phyloP scores from a whole-genome alignment of 192 early-diverging fungal genomes.

The Coemansia sp. region DNA sequence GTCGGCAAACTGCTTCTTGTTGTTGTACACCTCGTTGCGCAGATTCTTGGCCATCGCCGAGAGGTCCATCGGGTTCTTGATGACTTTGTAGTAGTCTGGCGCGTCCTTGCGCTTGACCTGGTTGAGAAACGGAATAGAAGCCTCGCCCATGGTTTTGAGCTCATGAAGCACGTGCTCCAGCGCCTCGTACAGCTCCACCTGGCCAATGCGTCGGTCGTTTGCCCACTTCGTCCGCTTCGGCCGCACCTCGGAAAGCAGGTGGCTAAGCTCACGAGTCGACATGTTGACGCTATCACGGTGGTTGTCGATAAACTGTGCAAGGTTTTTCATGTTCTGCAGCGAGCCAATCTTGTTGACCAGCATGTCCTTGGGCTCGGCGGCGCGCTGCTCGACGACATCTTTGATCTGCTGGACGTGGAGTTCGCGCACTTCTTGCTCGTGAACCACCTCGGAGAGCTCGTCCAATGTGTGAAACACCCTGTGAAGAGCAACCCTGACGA shows the following conservation, averaged over 20 bases:
- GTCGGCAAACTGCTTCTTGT: conserved; percentile 82
- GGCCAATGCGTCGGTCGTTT: conserved; percentile 77
- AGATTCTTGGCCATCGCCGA: conserved; percentile 87
- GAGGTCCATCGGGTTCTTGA: conserved; percentile 95
- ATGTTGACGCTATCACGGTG: conserved; percentile 61
- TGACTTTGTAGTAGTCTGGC: conserved; percentile 92
- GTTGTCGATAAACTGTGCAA: conserved; percentile 71
- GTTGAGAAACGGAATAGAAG: conserved; percentile 78
- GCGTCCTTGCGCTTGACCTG: conserved; percentile 87
- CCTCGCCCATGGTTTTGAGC: conserved; percentile 77
- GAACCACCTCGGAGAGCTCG: conserved; percentile 30
- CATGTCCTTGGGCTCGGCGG: conserved; percentile 46
- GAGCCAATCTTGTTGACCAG: conserved; percentile 42
- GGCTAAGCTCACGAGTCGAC: conserved; percentile 67
- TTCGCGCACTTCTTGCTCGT: conserved; percentile 31
- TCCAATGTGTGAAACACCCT: conserved; percentile 46
- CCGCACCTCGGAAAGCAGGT: conserved; percentile 71
- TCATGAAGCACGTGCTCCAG: conserved; percentile 80
- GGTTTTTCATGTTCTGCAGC: conserved; percentile 57
- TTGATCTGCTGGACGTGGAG: conserved; percentile 19
- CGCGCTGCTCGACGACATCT: conserved; percentile 20
- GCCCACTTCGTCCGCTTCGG: conserved; percentile 88
- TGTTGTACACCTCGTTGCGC: conserved; percentile 71
- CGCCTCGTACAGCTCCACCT: conserved; percentile 88
- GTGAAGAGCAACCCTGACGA: conserved; percentile 6